Base-by-base conservation (phyloP, 257 asterid genomes). In the Coffea eugenioides region DNA sequence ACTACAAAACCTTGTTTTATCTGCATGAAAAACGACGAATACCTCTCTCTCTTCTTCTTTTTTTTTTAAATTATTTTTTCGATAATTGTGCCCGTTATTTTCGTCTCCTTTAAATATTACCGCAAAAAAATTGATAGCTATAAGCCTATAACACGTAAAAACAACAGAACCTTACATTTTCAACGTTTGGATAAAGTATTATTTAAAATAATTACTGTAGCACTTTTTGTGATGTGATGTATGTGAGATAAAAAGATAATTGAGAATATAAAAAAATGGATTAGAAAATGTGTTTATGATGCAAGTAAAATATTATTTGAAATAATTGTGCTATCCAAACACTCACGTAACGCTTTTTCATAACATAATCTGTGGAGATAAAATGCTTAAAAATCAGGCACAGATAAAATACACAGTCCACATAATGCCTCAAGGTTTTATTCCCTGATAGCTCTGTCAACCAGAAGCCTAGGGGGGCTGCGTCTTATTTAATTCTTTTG, bases 11-110 rank as follows among this genome's bases (percentile, higher is more conserved):
- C 76, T 84, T 81, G 83, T 83, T 81, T 82, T 82, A 74, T 80
- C 72, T 83, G 77, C 34, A 52, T 25, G 73, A 76, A 66, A 83
- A 14, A 77, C 64, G 90, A 86, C 90, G 85, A 85, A 52, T 39
- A 51, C 69, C 23, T 80, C 83, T 83, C 34, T 31, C 34, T 31
- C 34, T 31, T 31, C 34, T 31, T 31, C 34, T 31, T 31, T 31
- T 31, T 31, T 31, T 31, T 31, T 0, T 0, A 31, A 31, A 31
- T 31, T 83, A 75, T 87, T 86, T 39, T 80, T 68, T 80, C 81
- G 73, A 74, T 87, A 79, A 85, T 86, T 81, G 85, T 79, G 78
- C 78, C 71, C 23, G 41, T 74, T 43, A 11, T 41, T 75, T 59
- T 57, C 21, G 20, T 27, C 75, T 36, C n/a, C 14, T 45, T 68